Base-by-base conservation (phyloP, 495 filamentous ascomycete species). In the Oidiodendron maius region DNA sequence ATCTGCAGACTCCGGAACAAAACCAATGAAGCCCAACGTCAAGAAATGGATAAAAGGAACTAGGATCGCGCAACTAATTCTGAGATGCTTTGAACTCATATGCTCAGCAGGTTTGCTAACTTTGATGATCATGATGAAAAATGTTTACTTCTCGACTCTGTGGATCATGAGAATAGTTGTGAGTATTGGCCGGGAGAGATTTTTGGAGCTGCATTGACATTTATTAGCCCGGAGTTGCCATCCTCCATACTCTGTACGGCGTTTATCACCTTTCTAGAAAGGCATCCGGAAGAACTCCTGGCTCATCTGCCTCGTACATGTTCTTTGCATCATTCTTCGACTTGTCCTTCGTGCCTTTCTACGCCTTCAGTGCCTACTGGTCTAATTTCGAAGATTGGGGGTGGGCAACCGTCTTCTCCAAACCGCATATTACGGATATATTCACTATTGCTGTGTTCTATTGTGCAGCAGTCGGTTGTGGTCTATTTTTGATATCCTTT, bases 81-180 rank as follows among this genome's bases (percentile, higher is more conserved):
- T 95, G 25, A 72, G 90, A 26, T 54, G 81, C 0, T 50, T 84
- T 6, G 72, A 83, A 55, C 60, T 89, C n/a, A 48, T 87, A 16
- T 81, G 71, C 9, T 84, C 86, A 11, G 59, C 84, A 16, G 89
- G 85, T 13, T 68, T 88, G 22, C 61, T 94, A 30, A 77, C 83
- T 24, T 79, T 83, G 48, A 80, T 84, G 43, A 86, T 95, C 48
- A 73, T 86, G 45, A 77, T 94, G 44, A 80, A 72, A 59, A 75
- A 78, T 37, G 76, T 82, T n/a, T 63, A 80, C 11, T 61, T 61
- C 6, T 68, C 80, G 9, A 66, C 79, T 8, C 75, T 81, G 39
- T 95, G 86, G 84, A 78, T 94, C 37, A 71, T 95, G 55, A 67
- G 89, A 39, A 80, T 88, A 25, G 83, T 83, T 10, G 89, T 94